These are phyloP conservation scores for Petunia secreta DNA, from an alignment of 257 asterid species.

Conservation along the genomic window DNA sequence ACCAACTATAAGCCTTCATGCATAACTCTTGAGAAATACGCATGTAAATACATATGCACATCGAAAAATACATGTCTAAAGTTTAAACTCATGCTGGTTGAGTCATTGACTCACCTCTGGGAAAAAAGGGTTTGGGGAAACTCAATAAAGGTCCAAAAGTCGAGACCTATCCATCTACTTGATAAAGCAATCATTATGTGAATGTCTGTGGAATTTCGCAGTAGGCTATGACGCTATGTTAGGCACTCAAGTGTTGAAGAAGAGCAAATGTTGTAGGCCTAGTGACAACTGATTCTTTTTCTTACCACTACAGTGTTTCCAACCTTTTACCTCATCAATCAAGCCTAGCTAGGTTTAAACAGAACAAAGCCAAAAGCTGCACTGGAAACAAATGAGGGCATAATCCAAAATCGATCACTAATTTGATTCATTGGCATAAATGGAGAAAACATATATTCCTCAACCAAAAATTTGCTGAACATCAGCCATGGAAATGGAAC, in stretches of 20 bases:
- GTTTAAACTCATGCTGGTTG: not conserved
- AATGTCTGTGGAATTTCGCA: not conserved
- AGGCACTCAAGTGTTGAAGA: not conserved
- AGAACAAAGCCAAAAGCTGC: not conserved
- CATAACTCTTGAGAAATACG: not conserved
- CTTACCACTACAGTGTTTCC: not conserved
- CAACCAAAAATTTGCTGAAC: not conserved
- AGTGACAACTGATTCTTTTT: not conserved
- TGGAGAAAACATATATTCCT: not conserved
- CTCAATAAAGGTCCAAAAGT: conserved; percentile 6
- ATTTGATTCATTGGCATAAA: not conserved
- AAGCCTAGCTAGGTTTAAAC: not conserved
- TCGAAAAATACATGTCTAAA: not conserved
- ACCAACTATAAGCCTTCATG: conserved; percentile 1
- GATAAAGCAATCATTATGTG: not conserved
- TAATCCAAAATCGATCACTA: not conserved
- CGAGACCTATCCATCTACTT: not conserved
- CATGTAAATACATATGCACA: not conserved
- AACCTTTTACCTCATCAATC: conserved; percentile 2
- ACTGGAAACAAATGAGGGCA: not conserved
- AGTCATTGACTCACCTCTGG: not conserved
- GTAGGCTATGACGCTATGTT: conserved; percentile 12
- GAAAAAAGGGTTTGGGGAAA: not conserved
- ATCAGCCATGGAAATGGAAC: not conserved
- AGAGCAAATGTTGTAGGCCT: not conserved